Evolutionary conservation across 179 eudicot species (phyloP).

Genomic region (Spergularia azorica): DNA sequence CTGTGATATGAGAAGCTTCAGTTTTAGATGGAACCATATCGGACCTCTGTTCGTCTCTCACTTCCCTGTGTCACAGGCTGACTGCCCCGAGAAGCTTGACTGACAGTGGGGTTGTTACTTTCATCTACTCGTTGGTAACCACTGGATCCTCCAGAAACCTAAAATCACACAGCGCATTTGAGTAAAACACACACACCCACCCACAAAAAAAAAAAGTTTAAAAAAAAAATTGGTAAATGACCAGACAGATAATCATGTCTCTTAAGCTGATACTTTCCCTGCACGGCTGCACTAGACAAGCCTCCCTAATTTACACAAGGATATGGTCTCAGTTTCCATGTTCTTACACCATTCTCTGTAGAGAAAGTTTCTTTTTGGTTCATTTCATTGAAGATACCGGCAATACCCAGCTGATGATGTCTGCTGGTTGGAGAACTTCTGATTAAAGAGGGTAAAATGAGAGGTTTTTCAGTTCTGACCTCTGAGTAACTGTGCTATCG

Average conservation of each 20-base stretch:
- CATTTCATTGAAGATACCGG: no score
- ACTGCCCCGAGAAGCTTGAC: constrained; percentile 58
- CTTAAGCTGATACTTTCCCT: not conserved
- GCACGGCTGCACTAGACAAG: not conserved
- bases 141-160: constrained; percentile 64
- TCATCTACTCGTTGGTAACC: constrained; percentile 60
- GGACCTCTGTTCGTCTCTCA: constrained; percentile 47
- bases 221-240: not conserved
- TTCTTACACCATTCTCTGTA: not conserved
- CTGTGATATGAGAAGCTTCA: not conserved
- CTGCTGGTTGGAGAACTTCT: no score
- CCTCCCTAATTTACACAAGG: not conserved
- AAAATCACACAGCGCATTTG: constrained; percentile 12
- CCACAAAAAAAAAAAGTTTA: no score
- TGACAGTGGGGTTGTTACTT: constrained; percentile 38
- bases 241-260: not conserved
- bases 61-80: constrained; percentile 54
- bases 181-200: no score
- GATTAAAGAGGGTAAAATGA: no score
- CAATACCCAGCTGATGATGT: no score
- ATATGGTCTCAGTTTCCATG: no score
- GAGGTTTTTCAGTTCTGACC: no score
- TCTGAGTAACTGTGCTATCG: no score
- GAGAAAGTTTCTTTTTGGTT: not conserved
- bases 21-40: constrained; percentile 65